Evolutionary conservation across 1,284 basidiomycete genomes (phyloP).

Genomic region (Puccinia coronata): DNA sequence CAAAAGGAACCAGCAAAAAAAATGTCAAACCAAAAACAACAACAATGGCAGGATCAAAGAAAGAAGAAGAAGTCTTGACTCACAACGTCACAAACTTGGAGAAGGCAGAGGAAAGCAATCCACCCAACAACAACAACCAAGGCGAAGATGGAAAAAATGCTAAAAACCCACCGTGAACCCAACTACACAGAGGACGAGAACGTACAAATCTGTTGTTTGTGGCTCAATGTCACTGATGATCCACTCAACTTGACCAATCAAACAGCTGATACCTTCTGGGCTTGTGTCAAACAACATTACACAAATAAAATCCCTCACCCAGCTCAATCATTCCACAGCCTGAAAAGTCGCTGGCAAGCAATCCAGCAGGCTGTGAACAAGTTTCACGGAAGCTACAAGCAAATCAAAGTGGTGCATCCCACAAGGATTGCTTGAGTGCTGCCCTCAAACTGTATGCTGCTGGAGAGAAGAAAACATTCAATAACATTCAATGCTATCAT

Average conservation of each 20-base stretch:
- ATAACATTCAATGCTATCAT: no score
- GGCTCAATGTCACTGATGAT: background rate
- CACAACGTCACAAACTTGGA: no score
- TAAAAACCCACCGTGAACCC: background rate
- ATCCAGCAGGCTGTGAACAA: no score
- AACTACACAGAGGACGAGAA: background rate
- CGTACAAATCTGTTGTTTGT: background rate
- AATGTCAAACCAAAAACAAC: background rate
- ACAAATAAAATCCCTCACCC: no score
- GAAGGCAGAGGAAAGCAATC: background rate
- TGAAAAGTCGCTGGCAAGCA: no score
- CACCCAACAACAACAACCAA: background rate
- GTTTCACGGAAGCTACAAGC: no score
- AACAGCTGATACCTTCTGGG: background rate
- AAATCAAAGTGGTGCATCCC: no score
- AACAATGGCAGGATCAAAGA: background rate
- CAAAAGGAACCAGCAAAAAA: background rate
- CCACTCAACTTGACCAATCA: background rate
- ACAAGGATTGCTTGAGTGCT: no score
- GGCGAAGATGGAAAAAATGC: background rate
- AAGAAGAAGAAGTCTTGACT: background rate
- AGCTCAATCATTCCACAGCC: no score
- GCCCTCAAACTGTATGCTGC: no score
- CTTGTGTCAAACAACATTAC: no score
- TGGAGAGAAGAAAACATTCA: no score